phyloP scores from a whole-genome alignment of 169 alveolate species.

The Cyclospora cayetanensis region DNA sequence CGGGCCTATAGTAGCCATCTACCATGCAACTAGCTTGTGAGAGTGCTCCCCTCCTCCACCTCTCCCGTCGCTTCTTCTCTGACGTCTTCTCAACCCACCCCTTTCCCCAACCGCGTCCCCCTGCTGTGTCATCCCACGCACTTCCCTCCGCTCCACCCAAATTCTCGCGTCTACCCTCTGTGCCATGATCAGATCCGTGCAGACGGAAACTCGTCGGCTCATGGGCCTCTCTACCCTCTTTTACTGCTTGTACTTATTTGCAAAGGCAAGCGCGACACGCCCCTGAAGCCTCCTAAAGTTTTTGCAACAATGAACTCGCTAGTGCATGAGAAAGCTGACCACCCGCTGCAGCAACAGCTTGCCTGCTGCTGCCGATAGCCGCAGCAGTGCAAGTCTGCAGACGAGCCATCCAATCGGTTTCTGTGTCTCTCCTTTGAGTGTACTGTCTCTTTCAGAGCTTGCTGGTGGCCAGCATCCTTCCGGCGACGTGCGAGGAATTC shows the following conservation, averaged over 20 bases:
- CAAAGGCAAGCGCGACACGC: background rate
- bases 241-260: slow-evolving; percentile 31
- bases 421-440: background rate
- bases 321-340: too few species aligned
- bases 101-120: background rate
- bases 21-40: slow-evolving; percentile 57
- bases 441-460: slow-evolving; percentile 32
- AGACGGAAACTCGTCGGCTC: slow-evolving; percentile 59
- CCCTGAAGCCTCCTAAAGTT: too few species aligned
- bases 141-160: background rate
- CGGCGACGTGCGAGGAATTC: slow-evolving; percentile 53
- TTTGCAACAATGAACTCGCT: too few species aligned
- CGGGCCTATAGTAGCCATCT: slow-evolving; percentile 61
- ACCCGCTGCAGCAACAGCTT: background rate
- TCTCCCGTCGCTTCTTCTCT: background rate
- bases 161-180: background rate
- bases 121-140: background rate
- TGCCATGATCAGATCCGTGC: slow-evolving; percentile 45
- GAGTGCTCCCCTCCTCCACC: background rate
- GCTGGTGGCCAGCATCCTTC: slow-evolving; percentile 46
- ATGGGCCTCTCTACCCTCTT: slow-evolving; percentile 43
- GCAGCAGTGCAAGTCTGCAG: background rate
- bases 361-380: background rate
- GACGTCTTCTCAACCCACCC: background rate
- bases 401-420: background rate